Evolutionary conservation across 345 rosid genomes (phyloP).

Genomic region (Pseudoturritis turrita): DNA sequence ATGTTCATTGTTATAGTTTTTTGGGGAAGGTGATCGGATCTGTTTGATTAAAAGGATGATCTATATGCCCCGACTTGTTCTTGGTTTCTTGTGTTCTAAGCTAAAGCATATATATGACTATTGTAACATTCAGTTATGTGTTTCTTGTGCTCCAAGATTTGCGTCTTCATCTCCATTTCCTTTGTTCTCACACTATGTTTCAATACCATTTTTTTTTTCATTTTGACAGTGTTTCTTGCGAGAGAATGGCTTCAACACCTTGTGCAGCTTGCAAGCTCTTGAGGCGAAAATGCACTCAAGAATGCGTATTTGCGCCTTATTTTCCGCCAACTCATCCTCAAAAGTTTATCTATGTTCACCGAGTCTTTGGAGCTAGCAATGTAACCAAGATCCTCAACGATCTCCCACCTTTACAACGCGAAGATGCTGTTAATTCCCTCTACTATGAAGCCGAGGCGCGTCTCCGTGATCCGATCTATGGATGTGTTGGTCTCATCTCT

Average conservation of each 20-base stretch:
- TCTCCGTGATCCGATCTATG: constrained; percentile 79
- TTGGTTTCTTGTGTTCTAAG: constrained; percentile 2
- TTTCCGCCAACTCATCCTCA: constrained; percentile 77
- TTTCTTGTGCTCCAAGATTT: neutral
- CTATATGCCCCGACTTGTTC: neutral
- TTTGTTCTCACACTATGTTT: neutral
- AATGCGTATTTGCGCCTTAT: constrained; percentile 79
- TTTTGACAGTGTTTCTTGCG: neutral
- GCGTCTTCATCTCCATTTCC: neutral
- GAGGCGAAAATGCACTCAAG: constrained; percentile 72
- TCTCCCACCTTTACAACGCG: constrained; percentile 44
- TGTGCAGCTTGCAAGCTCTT: constrained; percentile 84
- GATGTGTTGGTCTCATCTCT: constrained; percentile 72
- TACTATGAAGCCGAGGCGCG: constrained; percentile 82
- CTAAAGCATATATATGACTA: neutral
- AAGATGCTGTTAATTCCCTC: constrained; percentile 77
- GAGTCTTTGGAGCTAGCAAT: constrained; percentile 71
- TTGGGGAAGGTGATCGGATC: neutral
- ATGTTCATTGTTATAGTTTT: neutral
- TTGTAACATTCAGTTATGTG: neutral
- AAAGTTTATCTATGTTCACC: constrained; percentile 53
- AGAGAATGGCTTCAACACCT: constrained; percentile 62
- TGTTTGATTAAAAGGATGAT: neutral
- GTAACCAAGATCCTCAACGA: constrained; percentile 70
- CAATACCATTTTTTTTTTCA: neutral